A percentile compares a stretch with the other conserved stretches of the same genome.
These are phyloP conservation scores for Nectriaceae sp. DNA, from an alignment of 2,329 filamentous ascomycete genomes.

Conservation along the genomic window DNA sequence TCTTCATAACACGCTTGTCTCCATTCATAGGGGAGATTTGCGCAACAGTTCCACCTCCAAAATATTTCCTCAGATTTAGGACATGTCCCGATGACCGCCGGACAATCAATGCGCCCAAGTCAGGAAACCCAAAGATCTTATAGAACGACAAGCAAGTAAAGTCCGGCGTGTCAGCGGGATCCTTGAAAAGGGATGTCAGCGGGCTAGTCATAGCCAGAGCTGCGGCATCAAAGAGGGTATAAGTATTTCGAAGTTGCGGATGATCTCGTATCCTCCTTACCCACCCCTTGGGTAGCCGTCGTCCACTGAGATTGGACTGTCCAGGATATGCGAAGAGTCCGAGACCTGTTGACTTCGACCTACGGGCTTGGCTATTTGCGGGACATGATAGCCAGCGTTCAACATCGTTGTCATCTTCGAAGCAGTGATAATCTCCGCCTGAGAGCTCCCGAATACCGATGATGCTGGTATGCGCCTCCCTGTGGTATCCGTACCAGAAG, in stretches of 20 bases:
- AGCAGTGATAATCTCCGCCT: slow-evolving; percentile 52
- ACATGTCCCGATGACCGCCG: slow-evolving; percentile 57
- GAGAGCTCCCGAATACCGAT: slow-evolving; percentile 71
- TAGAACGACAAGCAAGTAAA: slow-evolving; percentile 64
- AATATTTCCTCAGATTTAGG: slow-evolving; percentile 59
- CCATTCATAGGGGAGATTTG: slow-evolving; percentile 38
- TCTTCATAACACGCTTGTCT: slow-evolving; percentile 37
- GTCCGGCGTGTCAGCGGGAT: slow-evolving; percentile 55
- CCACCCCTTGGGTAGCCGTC: slow-evolving; percentile 62
- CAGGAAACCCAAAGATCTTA: slow-evolving; percentile 69
- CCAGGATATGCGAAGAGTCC: slow-evolving; percentile 65
- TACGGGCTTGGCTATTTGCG: slow-evolving; percentile 18
- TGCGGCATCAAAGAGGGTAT: slow-evolving; percentile 63
- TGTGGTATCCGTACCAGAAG: slow-evolving; percentile 63
- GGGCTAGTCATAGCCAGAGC: slow-evolving; percentile 64
- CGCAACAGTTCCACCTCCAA: slow-evolving; percentile 70
- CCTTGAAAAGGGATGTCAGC: slow-evolving; percentile 52
- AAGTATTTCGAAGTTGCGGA: slow-evolving; percentile 29
- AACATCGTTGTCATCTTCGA: slow-evolving; percentile 59
- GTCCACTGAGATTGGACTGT: slow-evolving; percentile 71
- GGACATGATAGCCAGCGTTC: slow-evolving; percentile 43
- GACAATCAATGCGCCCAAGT: slow-evolving; percentile 62
- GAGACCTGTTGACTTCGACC: slow-evolving; percentile 18
- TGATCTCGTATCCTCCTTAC: slow-evolving; percentile 36
- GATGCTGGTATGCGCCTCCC: slow-evolving; percentile 62